Conservation (phyloP, 2,329 filamentous ascomycete species). For the Pseudogymnoascus pannorum region DNA sequence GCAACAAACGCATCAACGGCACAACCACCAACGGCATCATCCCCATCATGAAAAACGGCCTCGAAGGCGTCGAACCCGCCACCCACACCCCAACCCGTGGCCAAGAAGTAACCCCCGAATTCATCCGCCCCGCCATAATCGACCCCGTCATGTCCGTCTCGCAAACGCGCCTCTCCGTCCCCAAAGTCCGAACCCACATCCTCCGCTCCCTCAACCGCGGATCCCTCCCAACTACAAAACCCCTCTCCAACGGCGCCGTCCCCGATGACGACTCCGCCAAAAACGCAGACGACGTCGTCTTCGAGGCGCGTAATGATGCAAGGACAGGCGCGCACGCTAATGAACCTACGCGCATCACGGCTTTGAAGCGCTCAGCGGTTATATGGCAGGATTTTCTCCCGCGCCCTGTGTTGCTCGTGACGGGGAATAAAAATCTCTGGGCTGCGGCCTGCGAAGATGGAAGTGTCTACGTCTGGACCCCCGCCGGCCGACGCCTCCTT, state of each 20-base stretch:
- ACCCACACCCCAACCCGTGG: conserved; percentile 48
- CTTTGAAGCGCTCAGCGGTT: conserved; percentile 70
- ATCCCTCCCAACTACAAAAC: conserved; percentile 22
- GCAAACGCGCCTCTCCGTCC: conserved; percentile 79
- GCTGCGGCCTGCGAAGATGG: conserved; percentile 90
- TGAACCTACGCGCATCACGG: conserved; percentile 77
- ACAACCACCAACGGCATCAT: conserved; percentile 60
- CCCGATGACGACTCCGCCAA: conserved; percentile 51
- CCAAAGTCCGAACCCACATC: conserved; percentile 77
- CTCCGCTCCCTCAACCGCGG: conserved; percentile 70
- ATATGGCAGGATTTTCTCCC: conserved; percentile 95
- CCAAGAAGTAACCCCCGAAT: conserved; percentile 67
- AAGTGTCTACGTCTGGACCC: conserved; percentile 83
- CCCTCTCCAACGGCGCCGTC: conserved; percentile 30
- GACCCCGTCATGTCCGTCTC: conserved; percentile 76
- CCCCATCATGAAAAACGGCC: conserved; percentile 67
- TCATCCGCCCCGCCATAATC: conserved; percentile 77
- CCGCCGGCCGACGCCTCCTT: conserved; percentile 76
- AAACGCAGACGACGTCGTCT: conserved; percentile 61
- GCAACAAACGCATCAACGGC: conserved; percentile 50
- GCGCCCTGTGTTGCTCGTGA: conserved; percentile 77
- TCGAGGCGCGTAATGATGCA: conserved; percentile 82
- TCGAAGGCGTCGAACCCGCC: conserved; percentile 72
- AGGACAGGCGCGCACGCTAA: conserved; percentile 52
- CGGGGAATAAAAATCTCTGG: conserved; percentile 87